Conservation (phyloP, 2,329 filamentous ascomycete genomes). For the Monosporascus sp. region DNA sequence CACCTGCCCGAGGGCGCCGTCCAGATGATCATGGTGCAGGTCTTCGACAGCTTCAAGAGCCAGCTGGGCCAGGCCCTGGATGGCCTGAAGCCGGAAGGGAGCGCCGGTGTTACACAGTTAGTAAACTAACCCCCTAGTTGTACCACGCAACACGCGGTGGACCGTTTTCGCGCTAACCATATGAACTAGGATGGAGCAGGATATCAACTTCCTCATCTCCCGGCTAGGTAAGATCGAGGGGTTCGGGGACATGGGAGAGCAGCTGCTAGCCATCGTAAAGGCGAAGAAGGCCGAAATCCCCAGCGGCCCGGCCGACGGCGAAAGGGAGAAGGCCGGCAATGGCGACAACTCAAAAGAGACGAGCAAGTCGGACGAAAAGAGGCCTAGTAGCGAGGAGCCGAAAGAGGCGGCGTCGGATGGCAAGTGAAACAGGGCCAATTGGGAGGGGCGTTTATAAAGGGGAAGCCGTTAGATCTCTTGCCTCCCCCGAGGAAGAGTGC, state of each 20-base stretch:
- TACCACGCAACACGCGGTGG: no score
- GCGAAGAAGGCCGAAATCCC: constrained; percentile 41
- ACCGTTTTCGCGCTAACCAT: constrained; percentile 3
- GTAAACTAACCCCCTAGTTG: constrained; percentile 18
- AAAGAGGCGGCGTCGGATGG: not conserved
- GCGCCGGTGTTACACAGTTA: constrained; percentile 66
- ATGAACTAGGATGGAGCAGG: constrained; percentile 61
- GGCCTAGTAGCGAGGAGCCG: not conserved
- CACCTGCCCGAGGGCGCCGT: constrained; percentile 74
- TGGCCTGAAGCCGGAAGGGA: constrained; percentile 59
- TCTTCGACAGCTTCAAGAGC: constrained; percentile 76
- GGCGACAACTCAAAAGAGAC: not conserved
- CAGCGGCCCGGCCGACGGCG: constrained; percentile 2
- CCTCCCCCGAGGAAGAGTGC: not conserved
- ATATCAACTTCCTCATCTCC: constrained; percentile 66
- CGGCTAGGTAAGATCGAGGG: constrained; percentile 74
- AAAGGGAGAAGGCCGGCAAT: not conserved
- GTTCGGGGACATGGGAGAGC: constrained; percentile 66
- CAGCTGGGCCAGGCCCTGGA: constrained; percentile 69
- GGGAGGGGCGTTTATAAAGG: not conserved
- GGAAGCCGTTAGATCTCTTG: not conserved
- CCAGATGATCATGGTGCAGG: constrained; percentile 76
- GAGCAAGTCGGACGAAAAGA: not conserved
- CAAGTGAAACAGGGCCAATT: not conserved
- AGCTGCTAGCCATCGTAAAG: constrained; percentile 60